A percentile compares a stretch with the other conserved stretches of the same genome.
phyloP scores from a whole-genome alignment of 306 rosid species.

The Gillenia trifoliata region DNA sequence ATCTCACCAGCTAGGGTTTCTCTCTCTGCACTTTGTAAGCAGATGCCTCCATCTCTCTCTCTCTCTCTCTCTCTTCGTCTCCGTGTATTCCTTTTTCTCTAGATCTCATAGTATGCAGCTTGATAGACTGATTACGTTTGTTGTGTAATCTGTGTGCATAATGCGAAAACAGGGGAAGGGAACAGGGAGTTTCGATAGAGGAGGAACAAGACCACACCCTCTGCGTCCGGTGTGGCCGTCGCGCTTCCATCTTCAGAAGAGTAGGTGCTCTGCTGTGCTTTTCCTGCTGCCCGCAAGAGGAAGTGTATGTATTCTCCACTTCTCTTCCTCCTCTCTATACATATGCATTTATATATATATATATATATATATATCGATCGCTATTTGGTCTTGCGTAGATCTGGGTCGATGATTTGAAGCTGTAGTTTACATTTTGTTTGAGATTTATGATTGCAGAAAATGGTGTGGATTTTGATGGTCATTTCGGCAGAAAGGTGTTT shows the following conservation, averaged over 20 bases:
- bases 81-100: not conserved
- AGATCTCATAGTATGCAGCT: not conserved
- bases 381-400: not conserved
- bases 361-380: no score
- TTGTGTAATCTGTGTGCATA: not conserved
- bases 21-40: slow-evolving; percentile 31
- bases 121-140: not conserved
- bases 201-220: slow-evolving; percentile 96
- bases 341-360: no score
- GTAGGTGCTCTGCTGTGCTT: slow-evolving; percentile 94
- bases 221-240: slow-evolving; percentile 96
- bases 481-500: not conserved
- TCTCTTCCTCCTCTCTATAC: not conserved
- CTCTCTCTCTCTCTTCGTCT: no score
- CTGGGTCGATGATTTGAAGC: not conserved
- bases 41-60: slow-evolving; percentile 34
- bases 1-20: slow-evolving; percentile 35
- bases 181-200: slow-evolving; percentile 93
- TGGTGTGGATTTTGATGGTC: not conserved
- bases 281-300: slow-evolving; percentile 89
- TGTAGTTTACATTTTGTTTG: no score
- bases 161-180: slow-evolving; percentile 72
- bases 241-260: slow-evolving; percentile 96
- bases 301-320: slow-evolving; percentile 38
- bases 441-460: not conserved